phyloP scores from a whole-genome alignment of 192 early-diverging fungal genomes.

The Gaertneriomyces sp. region DNA sequence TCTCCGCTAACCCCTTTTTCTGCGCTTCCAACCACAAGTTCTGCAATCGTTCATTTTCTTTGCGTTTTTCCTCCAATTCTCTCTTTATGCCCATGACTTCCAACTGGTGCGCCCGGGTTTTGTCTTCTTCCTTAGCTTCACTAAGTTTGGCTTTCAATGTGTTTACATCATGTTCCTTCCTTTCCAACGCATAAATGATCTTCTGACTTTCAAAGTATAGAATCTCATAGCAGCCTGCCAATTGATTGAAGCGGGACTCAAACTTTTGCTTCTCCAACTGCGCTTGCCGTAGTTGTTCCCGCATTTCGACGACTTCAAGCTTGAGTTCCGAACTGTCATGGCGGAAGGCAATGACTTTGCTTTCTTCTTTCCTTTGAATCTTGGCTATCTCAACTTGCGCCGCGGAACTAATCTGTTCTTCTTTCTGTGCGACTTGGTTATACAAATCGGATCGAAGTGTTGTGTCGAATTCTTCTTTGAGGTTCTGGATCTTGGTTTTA shows the following conservation, averaged over 20 bases:
- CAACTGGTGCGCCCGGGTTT: constrained; percentile 32
- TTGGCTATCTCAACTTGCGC: constrained; percentile 23
- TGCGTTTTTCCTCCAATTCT: constrained; percentile 32
- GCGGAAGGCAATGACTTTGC: constrained; percentile 40
- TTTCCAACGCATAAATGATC: constrained; percentile 36
- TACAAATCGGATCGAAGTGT: constrained; percentile 30
- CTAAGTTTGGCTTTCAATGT: constrained; percentile 36
- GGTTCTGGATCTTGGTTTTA: constrained; percentile 27
- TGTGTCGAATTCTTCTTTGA: constrained; percentile 42
- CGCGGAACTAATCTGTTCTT: constrained; percentile 32
- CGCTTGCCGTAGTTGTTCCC: constrained; percentile 10
- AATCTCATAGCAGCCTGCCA: constrained; percentile 29
- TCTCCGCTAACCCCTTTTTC: constrained; percentile 39
- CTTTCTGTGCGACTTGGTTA: constrained; percentile 29
- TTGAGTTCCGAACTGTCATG: constrained; percentile 41
- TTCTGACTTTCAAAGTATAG: constrained; percentile 39
- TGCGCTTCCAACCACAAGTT: constrained; percentile 49
- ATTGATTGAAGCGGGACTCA: no score
- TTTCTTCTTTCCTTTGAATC: constrained; percentile 27
- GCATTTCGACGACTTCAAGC: constrained; percentile 19
- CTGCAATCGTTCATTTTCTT: constrained; percentile 45
- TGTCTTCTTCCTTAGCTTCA: constrained; percentile 32
- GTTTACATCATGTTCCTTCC: constrained; percentile 54
- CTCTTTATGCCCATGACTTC: constrained; percentile 35
- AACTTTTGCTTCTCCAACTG: no score